These are phyloP conservation scores for Metarhizium rileyi DNA, from an alignment of 2,329 filamentous ascomycete species.

Conservation along the genomic window DNA sequence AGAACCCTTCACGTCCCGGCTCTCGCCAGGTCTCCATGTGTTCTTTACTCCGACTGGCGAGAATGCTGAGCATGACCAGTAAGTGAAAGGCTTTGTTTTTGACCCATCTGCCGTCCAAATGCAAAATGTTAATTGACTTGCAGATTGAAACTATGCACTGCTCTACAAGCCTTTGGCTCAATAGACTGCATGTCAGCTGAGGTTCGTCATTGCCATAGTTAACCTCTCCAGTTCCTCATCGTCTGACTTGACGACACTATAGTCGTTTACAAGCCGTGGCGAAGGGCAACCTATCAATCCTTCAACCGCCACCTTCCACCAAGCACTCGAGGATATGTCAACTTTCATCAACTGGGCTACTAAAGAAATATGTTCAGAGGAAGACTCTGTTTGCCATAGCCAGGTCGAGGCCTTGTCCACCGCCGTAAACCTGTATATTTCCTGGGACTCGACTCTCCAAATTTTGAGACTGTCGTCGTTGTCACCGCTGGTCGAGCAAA, in stretches of 20 bases:
- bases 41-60: slow-evolving; percentile 52
- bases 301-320: slow-evolving; percentile 42
- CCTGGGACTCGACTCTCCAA: slow-evolving; percentile 61
- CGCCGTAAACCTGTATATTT: slow-evolving; percentile 63
- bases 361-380: slow-evolving; percentile 38
- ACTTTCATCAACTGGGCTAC: slow-evolving; percentile 44
- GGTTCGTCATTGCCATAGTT: slow-evolving; percentile 11
- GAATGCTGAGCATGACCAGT: slow-evolving; percentile 14
- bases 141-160: slow-evolving; percentile 44
- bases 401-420: slow-evolving; percentile 33
- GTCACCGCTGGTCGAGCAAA: slow-evolving; percentile 43
- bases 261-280: slow-evolving; percentile 52
- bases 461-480: slow-evolving; percentile 54
- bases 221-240: background rate
- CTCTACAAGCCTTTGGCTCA: slow-evolving; percentile 48
- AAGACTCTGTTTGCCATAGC: slow-evolving; percentile 38
- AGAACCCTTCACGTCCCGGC: slow-evolving; percentile 62
- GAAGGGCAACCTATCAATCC: slow-evolving; percentile 1
- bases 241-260: slow-evolving; percentile 20
- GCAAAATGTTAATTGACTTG: background rate
- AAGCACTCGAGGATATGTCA: slow-evolving; percentile 47
- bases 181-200: slow-evolving; percentile 40
- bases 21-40: slow-evolving; percentile 74
- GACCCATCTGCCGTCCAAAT: background rate
- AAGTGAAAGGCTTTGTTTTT: background rate